phyloP scores from a whole-genome alignment of 2,329 filamentous ascomycete genomes.

The Chaetomium sp. region DNA sequence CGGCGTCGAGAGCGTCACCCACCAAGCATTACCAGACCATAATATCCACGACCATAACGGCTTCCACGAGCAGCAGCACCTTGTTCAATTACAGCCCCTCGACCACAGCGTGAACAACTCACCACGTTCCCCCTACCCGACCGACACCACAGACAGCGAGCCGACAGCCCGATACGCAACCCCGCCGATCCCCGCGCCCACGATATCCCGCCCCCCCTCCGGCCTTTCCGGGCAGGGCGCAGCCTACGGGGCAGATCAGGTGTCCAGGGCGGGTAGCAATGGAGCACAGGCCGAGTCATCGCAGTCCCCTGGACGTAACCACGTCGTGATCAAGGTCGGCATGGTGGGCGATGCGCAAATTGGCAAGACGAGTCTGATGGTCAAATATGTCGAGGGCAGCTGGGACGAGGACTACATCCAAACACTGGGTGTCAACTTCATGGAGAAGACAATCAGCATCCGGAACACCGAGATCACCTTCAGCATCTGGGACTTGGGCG shows the following conservation, averaged over 20 bases:
- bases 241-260: constrained; percentile 49
- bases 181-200: constrained; percentile 48
- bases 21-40: constrained; percentile 36
- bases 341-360: constrained; percentile 99
- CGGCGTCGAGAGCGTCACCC: constrained; percentile 52
- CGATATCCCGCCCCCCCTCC: constrained; percentile 58
- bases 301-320: constrained; percentile 57
- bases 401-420: constrained; percentile 99
- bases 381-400: constrained; percentile 98
- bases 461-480: constrained; percentile 99
- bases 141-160: constrained; percentile 43
- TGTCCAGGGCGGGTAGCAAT: constrained; percentile 46
- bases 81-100: constrained; percentile 53
- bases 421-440: constrained; percentile 97
- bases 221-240: constrained; percentile 51
- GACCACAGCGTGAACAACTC: constrained; percentile 50
- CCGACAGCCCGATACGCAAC: constrained; percentile 50
- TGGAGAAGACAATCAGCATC: constrained; percentile 99
- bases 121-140: constrained; percentile 45
- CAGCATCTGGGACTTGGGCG: constrained; percentile 97
- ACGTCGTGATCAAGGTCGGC: constrained; percentile 97
- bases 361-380: constrained; percentile 98
- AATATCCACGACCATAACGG: constrained; percentile 38
- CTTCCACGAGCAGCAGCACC: constrained; percentile 41
- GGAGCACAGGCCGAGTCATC: constrained; percentile 38